Evolutionary conservation across 225 moss, liverwort and hornwort genomes (phyloP).

Genomic region (Thuidium tamariscinum): DNA sequence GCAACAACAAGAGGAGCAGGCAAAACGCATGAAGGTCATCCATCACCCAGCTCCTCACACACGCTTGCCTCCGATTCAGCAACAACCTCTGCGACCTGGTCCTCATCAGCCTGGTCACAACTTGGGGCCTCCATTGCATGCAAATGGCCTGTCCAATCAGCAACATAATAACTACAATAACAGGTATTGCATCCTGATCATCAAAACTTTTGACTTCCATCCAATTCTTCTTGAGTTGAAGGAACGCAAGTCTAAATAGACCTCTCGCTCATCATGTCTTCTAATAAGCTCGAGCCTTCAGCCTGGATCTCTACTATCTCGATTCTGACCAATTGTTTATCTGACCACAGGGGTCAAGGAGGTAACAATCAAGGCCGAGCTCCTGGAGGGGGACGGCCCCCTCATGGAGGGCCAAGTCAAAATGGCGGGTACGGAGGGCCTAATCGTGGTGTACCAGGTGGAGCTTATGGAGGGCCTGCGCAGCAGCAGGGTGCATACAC

Average conservation of each 20-base stretch:
- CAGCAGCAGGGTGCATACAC: slow-evolving; percentile 55
- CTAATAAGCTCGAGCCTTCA: neutral
- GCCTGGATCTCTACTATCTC: neutral
- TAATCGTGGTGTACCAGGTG: slow-evolving; percentile 52
- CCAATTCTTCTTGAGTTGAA: neutral
- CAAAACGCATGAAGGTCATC: slow-evolving; percentile 65
- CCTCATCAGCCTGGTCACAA: slow-evolving; percentile 60
- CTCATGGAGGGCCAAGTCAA: slow-evolving; percentile 53
- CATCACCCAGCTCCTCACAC: slow-evolving; percentile 68
- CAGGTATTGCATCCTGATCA: slow-evolving; percentile 2
- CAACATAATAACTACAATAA: slow-evolving; percentile 41
- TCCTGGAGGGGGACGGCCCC: slow-evolving; percentile 58
- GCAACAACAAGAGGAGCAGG: slow-evolving; percentile 75
- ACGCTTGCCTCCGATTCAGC: slow-evolving; percentile 57
- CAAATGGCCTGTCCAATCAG: slow-evolving; percentile 48
- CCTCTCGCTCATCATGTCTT: neutral
- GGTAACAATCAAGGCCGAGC: slow-evolving; percentile 57
- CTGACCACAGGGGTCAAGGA: slow-evolving; percentile 36
- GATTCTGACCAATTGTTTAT: neutral
- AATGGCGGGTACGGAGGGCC: slow-evolving; percentile 59
- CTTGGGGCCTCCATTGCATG: slow-evolving; percentile 50
- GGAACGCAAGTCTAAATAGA: neutral
- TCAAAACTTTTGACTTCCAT: neutral
- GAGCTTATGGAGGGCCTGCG: slow-evolving; percentile 48
- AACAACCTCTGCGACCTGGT: slow-evolving; percentile 53